Percentiles rank a stretch among this genome's conserved stretches.
Conservation (phyloP, 176 grass and related monocot genomes). For the Oryza coarctata region DNA sequence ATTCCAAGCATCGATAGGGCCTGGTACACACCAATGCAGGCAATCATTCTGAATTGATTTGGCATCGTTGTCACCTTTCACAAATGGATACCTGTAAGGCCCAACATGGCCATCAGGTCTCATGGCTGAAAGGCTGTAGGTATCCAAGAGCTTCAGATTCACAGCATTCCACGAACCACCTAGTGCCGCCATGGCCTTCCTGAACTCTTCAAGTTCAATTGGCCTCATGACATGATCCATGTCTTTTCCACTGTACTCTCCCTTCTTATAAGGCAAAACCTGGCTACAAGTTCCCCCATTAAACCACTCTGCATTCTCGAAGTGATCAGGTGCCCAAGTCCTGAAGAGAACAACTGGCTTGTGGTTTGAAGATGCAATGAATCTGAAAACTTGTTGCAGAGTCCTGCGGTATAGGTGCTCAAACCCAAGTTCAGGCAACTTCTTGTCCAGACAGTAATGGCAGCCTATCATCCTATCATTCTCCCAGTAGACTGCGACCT, state of each 20-base stretch:
- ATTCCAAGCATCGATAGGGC: slow-evolving; percentile 81
- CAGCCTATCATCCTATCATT: slow-evolving; percentile 64
- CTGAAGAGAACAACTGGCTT: slow-evolving; percentile 74
- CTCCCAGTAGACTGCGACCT: slow-evolving; percentile 60
- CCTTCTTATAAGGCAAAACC: slow-evolving; percentile 61
- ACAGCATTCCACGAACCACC: slow-evolving; percentile 3
- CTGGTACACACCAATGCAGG: slow-evolving; percentile 93
- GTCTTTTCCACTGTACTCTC: slow-evolving; percentile 52
- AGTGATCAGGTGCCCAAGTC: slow-evolving; percentile 90
- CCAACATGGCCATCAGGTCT: slow-evolving; percentile 84
- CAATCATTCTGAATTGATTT: slow-evolving; percentile 70
- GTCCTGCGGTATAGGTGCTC: slow-evolving; percentile 61
- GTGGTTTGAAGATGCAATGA: slow-evolving; percentile 45
- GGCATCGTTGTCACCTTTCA: slow-evolving; percentile 32
- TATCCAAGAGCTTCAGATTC: slow-evolving; percentile 68
- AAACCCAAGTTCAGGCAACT: slow-evolving; percentile 59
- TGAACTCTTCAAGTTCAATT: slow-evolving; percentile 69
- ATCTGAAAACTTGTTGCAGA: slow-evolving; percentile 58
- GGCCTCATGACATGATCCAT: slow-evolving; percentile 56
- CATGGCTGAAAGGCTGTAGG: slow-evolving; percentile 52
- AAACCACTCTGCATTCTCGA: slow-evolving; percentile 83
- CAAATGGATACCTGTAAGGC: slow-evolving; percentile 69
- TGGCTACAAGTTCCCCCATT: slow-evolving; percentile 58
- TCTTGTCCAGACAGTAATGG: slow-evolving; percentile 70
- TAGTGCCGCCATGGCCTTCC: slow-evolving; percentile 24